phyloP scores from a whole-genome alignment of 2,329 filamentous ascomycete genomes.

The Fonsecaea pedrosoi region DNA sequence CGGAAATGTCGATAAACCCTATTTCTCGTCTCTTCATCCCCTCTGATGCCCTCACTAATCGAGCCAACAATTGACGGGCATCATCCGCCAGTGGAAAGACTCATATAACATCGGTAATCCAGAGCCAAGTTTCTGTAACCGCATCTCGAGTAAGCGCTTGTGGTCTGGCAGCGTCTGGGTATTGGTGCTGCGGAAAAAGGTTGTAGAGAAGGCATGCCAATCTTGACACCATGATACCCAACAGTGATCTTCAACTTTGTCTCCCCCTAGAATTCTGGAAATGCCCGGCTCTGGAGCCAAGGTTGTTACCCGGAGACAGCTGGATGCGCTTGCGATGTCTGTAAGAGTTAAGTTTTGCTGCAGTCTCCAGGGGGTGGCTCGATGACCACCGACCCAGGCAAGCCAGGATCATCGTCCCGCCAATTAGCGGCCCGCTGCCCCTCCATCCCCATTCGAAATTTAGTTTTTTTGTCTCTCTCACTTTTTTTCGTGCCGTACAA shows the following conservation, averaged over 20 bases:
- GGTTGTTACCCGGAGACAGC: conserved; percentile 8
- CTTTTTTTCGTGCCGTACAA: conserved; percentile 4
- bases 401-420: conserved; percentile 1
- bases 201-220: not conserved
- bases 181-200: conserved; percentile 20
- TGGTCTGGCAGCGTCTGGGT: not conserved
- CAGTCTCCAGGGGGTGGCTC: conserved; percentile 27
- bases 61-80: not conserved
- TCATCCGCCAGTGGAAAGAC: conserved; percentile 18
- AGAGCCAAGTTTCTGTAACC: conserved; percentile 13
- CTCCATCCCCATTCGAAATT: conserved; percentile 14
- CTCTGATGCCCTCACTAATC: conserved; percentile 9
- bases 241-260: not conserved
- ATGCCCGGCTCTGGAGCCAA: not conserved
- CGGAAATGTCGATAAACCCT: conserved; percentile 8
- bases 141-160: conserved; percentile 24
- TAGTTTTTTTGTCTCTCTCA: conserved; percentile 3
- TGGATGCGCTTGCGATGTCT: conserved; percentile 15
- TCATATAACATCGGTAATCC: not conserved
- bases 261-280: not conserved
- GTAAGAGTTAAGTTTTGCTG: conserved; percentile 13
- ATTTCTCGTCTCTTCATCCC: not conserved
- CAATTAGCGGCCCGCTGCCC: conserved; percentile 13
- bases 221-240: not conserved
- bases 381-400: not conserved